These are phyloP conservation scores for Ustanciosporium gigantosporum DNA, from an alignment of 1,284 basidiomycete genomes.

Conservation along the genomic window DNA sequence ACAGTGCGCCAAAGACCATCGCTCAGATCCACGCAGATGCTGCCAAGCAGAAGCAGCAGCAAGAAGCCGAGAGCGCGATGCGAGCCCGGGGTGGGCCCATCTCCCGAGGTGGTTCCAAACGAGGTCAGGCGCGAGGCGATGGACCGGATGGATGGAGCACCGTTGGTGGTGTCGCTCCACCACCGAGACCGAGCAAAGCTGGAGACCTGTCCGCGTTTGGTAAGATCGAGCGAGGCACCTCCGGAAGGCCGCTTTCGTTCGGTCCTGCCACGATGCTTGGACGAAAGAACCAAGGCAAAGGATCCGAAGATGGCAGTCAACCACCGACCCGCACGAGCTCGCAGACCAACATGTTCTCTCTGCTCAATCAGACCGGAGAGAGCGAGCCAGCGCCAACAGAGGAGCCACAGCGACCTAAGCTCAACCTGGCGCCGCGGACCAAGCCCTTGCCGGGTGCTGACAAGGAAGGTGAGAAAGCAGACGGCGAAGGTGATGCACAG, in stretches of 20 bases:
- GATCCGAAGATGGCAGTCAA: conserved; percentile 65
- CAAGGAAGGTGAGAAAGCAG: conserved; percentile 52
- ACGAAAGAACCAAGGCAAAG: conserved; percentile 67
- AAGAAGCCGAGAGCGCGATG: conserved; percentile 35
- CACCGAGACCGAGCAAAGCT: conserved; percentile 72
- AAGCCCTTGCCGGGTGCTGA: conserved; percentile 64
- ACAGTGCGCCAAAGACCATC: conserved; percentile 82
- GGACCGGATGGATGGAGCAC: conserved; percentile 80
- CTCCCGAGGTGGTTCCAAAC: conserved; percentile 80
- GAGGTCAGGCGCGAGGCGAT: conserved; percentile 67
- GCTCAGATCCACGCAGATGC: conserved; percentile 81
- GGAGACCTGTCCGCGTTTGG: conserved; percentile 86
- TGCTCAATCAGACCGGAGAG: conserved; percentile 45
- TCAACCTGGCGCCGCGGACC: conserved; percentile 71
- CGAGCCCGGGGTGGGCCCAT: conserved; percentile 72
- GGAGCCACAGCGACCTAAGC: conserved; percentile 72
- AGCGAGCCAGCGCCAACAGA: conserved; percentile 50
- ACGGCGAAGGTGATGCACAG: conserved; percentile 59
- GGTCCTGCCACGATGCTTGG: conserved; percentile 73
- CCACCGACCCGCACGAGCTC: conserved; percentile 77
- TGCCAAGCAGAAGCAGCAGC: conserved; percentile 63
- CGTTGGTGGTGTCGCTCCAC: conserved; percentile 67
- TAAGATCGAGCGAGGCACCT: conserved; percentile 64
- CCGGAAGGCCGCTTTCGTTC: conserved; percentile 67
- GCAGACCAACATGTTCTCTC: conserved; percentile 78